Conservation (phyloP, 164 flowering plant species). For the Vitis amurensis region DNA sequence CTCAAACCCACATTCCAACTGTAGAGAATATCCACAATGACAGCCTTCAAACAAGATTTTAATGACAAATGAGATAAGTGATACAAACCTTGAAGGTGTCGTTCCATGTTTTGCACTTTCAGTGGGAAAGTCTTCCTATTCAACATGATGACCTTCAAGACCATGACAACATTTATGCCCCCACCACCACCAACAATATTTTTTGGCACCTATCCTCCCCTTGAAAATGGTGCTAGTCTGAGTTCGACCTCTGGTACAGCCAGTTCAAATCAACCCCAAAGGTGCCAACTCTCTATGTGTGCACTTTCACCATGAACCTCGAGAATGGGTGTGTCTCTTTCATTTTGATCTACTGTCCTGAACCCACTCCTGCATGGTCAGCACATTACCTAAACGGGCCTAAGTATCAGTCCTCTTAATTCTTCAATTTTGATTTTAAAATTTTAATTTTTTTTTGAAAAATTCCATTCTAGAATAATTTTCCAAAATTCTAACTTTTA, state of each 20-base stretch:
- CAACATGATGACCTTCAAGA: slow-evolving; percentile 34
- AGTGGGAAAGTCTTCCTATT: slow-evolving; percentile 80
- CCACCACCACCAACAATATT: slow-evolving; percentile 79
- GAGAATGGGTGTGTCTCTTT: too few species aligned
- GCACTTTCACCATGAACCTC: too few species aligned
- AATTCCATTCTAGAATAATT: too few species aligned
- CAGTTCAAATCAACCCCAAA: slow-evolving; percentile 51
- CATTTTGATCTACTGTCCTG: too few species aligned
- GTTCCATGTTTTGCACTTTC: slow-evolving; percentile 91
- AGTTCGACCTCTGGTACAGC: slow-evolving; percentile 44
- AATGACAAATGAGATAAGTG: slow-evolving; percentile 81
- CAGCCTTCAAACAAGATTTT: slow-evolving; percentile 74
- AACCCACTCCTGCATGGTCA: too few species aligned
- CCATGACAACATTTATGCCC: slow-evolving; percentile 15
- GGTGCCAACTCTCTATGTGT: slow-evolving; percentile 29
- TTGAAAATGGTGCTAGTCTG: slow-evolving; percentile 63
- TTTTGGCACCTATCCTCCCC: slow-evolving; percentile 61
- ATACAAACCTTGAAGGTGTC: slow-evolving; percentile 73
- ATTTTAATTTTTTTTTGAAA: too few species aligned
- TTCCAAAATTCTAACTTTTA: too few species aligned
- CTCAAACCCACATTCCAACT: too few species aligned
- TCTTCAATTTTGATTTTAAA: too few species aligned
- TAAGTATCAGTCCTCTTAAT: too few species aligned
- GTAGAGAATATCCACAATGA: slow-evolving; percentile 31
- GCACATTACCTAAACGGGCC: too few species aligned